These are phyloP conservation scores for Colletotrichum plurivorum DNA, from an alignment of 2,329 filamentous ascomycete genomes.

Conservation along the genomic window DNA sequence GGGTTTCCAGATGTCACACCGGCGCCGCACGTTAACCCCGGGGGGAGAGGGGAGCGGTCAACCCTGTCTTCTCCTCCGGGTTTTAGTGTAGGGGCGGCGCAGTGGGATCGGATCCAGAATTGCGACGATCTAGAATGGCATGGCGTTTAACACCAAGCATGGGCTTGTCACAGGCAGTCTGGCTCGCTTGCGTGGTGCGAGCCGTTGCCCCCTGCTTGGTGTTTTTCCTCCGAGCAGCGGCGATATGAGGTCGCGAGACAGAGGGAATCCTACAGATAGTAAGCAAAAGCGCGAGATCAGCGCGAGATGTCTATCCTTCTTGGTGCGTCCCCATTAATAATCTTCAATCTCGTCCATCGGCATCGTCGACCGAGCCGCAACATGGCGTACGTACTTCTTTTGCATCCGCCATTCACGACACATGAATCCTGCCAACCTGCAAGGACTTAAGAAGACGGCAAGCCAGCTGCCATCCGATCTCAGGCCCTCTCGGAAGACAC, in stretches of 20 bases:
- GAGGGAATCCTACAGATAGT: too few relatives aligned
- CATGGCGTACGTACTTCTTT: background rate
- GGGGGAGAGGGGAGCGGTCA: background rate
- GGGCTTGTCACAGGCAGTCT: conserved; percentile 13
- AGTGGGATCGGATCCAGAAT: conserved; percentile 1
- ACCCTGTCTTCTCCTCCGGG: conserved; percentile 3
- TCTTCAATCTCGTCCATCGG: background rate
- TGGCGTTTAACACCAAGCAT: conserved; percentile 21
- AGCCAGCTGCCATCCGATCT: background rate
- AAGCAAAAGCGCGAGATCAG: conserved; percentile 2
- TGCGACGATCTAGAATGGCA: conserved; percentile 14
- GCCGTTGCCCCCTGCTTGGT: background rate
- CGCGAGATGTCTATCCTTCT: conserved; percentile 1
- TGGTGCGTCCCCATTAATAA: background rate
- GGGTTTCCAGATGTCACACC: background rate
- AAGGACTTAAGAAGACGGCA: background rate
- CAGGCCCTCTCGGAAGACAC: background rate
- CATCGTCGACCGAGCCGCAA: background rate
- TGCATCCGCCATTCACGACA: background rate
- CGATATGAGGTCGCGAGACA: background rate
- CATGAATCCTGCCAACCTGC: background rate
- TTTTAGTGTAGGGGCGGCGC: background rate
- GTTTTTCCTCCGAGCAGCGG: conserved; percentile 9
- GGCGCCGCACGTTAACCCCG: background rate
- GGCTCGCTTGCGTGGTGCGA: background rate